Conservation (phyloP, 2,329 filamentous ascomycete species). For the Pyrenochaeta sp. region DNA sequence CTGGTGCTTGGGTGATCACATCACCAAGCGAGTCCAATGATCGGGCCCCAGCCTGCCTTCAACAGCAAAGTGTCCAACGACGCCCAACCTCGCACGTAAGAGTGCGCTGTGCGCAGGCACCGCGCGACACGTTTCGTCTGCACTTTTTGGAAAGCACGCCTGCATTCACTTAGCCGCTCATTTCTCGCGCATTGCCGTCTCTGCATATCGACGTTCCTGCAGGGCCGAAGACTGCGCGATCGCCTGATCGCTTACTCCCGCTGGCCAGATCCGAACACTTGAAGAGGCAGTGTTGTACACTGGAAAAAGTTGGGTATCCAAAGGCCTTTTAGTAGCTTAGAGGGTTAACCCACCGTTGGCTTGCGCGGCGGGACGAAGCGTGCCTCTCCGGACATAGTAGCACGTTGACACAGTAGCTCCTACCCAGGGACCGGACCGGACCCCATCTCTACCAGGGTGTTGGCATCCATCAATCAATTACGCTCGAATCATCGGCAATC, state of each 20-base stretch:
- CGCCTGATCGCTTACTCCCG: conserved; percentile 16
- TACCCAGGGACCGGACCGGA: neutral
- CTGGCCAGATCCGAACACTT: neutral
- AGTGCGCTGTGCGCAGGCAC: conserved; percentile 25
- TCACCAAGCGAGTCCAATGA: conserved; percentile 33
- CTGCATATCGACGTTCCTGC: conserved; percentile 4
- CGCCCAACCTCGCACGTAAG: conserved; percentile 39
- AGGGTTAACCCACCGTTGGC: no score
- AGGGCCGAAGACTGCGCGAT: conserved; percentile 15
- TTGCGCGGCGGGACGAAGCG: conserved; percentile 6
- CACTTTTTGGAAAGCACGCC: conserved; percentile 7
- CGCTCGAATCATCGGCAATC: conserved; percentile 10
- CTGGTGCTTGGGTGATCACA: conserved; percentile 21
- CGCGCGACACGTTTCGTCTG: conserved; percentile 17
- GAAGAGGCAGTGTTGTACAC: conserved; percentile 1
- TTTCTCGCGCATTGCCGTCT: conserved; percentile 22
- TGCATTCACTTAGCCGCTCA: conserved; percentile 6
- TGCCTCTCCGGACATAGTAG: conserved; percentile 4
- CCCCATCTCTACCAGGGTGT: conserved; percentile 9
- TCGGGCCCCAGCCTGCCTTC: conserved; percentile 28
- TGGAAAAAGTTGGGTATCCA: neutral
- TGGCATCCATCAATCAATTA: neutral
- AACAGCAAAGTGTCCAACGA: conserved; percentile 26
- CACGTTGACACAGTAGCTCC: conserved; percentile 5
- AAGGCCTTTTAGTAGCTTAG: neutral